Percentiles rank a stretch among this genome's conserved stretches.
Evolutionary conservation across 2,329 filamentous ascomycete species (phyloP).

Genomic region (Fusarium irregulare): DNA sequence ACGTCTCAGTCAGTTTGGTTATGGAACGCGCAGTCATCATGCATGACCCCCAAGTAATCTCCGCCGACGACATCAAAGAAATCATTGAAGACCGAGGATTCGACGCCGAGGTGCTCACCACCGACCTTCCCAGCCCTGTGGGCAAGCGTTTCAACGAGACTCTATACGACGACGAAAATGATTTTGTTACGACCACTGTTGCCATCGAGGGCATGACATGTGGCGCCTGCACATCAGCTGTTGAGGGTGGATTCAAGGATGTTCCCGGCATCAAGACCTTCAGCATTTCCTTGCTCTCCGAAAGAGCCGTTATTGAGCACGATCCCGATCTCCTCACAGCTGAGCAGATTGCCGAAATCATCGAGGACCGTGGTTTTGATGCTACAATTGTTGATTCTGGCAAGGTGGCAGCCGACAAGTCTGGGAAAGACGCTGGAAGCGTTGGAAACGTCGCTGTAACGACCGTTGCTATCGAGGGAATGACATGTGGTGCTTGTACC

Average conservation of each 20-base stretch:
- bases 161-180: slow-evolving; percentile 53
- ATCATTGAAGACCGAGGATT: slow-evolving; percentile 94
- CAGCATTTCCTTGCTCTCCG: slow-evolving; percentile 85
- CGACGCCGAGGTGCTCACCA: slow-evolving; percentile 87
- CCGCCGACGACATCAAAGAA: slow-evolving; percentile 81
- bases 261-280: slow-evolving; percentile 79
- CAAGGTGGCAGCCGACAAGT: slow-evolving; percentile 51
- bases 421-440: slow-evolving; percentile 44
- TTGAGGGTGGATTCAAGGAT: slow-evolving; percentile 83
- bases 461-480: slow-evolving; percentile 90
- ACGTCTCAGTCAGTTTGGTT: slow-evolving; percentile 90
- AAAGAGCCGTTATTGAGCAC: slow-evolving; percentile 87
- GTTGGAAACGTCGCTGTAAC: slow-evolving; percentile 71
- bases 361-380: slow-evolving; percentile 81
- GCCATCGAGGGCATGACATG: slow-evolving; percentile 91
- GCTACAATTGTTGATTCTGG: slow-evolving; percentile 81
- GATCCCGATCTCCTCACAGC: slow-evolving; percentile 67
- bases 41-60: slow-evolving; percentile 81
- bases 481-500: slow-evolving; percentile 98
- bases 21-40: slow-evolving; percentile 96
- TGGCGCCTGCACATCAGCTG: slow-evolving; percentile 86
- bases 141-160: slow-evolving; percentile 53
- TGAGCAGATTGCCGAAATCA: slow-evolving; percentile 67
- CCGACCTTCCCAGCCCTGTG: slow-evolving; percentile 73
- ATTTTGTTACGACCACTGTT: slow-evolving; percentile 75